A percentile compares a stretch with the other conserved stretches of the same genome.
These are phyloP conservation scores for Calocera cornea DNA, from an alignment of 768 basidiomycete genomes.

Conservation along the genomic window DNA sequence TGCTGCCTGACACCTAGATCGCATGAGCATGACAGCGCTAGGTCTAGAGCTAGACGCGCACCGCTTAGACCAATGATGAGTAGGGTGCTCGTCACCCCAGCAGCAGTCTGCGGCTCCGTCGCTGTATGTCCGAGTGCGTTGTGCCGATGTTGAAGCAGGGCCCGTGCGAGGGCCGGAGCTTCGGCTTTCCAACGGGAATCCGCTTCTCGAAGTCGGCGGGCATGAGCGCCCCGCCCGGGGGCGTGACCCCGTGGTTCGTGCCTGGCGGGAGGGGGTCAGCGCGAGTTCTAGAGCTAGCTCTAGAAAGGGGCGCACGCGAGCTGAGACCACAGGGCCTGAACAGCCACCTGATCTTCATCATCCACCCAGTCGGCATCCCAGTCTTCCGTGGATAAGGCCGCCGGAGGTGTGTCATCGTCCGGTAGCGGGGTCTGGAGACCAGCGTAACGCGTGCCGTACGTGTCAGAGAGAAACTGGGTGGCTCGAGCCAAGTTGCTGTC, in stretches of 20 bases:
- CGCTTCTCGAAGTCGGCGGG: background rate
- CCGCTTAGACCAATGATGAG: background rate
- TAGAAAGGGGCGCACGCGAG: background rate
- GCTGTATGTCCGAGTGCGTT: background rate
- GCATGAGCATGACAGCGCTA: background rate
- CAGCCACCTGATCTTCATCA: background rate
- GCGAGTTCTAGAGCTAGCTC: background rate
- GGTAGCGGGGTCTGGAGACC: background rate
- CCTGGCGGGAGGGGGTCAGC: background rate
- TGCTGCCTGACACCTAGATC: background rate
- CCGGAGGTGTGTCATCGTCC: background rate
- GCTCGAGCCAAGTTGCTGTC: background rate
- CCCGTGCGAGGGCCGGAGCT: background rate
- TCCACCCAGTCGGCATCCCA: background rate
- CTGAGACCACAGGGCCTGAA: background rate
- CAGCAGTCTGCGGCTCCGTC: background rate
- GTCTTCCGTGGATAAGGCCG: background rate
- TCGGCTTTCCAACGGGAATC: background rate
- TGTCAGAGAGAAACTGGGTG: background rate
- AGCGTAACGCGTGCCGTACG: background rate
- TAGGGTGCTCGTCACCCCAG: background rate
- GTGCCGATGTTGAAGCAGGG: background rate
- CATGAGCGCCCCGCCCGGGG: background rate
- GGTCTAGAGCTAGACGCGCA: background rate
- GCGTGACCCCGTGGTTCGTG: background rate